Percentiles rank a stretch among this genome's conserved stretches.
These are phyloP conservation scores for Linnemannia zychae DNA, from an alignment of 192 early-diverging fungal genomes.

Conservation along the genomic window DNA sequence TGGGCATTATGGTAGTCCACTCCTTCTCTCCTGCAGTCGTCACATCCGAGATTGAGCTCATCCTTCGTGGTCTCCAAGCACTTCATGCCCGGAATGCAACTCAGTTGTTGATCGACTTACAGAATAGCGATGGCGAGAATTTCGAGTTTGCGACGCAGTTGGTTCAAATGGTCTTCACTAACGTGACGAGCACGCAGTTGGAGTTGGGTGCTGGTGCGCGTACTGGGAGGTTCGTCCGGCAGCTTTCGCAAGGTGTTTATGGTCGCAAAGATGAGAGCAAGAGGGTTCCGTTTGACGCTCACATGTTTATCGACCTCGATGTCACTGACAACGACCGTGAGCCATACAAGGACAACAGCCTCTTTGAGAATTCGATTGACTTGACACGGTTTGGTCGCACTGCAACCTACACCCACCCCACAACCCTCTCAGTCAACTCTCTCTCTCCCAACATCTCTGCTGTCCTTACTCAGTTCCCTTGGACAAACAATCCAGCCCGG, in stretches of 20 bases:
- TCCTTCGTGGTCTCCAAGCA: neutral
- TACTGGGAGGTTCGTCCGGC: too few relatives aligned
- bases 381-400: slow-evolving; percentile 5
- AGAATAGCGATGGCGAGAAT: slow-evolving; percentile 21
- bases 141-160: slow-evolving; percentile 18
- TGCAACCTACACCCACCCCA: neutral
- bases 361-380: neutral
- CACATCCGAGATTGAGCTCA: neutral
- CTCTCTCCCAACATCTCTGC: neutral
- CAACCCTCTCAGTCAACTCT: neutral
- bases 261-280: too few relatives aligned
- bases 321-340: neutral
- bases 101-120: slow-evolving; percentile 26
- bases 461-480: neutral
- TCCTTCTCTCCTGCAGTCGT: neutral
- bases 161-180: slow-evolving; percentile 20
- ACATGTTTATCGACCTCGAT: neutral
- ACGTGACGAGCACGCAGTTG: too few relatives aligned
- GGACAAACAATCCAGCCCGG: slow-evolving; percentile 25
- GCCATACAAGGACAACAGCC: neutral
- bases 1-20: slow-evolving; percentile 27
- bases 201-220: too few relatives aligned
- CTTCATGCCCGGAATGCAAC: neutral
- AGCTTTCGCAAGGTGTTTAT: too few relatives aligned
- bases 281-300: neutral